Base-by-base conservation (phyloP, 768 basidiomycete genomes). In the Pluteus cervinus region DNA sequence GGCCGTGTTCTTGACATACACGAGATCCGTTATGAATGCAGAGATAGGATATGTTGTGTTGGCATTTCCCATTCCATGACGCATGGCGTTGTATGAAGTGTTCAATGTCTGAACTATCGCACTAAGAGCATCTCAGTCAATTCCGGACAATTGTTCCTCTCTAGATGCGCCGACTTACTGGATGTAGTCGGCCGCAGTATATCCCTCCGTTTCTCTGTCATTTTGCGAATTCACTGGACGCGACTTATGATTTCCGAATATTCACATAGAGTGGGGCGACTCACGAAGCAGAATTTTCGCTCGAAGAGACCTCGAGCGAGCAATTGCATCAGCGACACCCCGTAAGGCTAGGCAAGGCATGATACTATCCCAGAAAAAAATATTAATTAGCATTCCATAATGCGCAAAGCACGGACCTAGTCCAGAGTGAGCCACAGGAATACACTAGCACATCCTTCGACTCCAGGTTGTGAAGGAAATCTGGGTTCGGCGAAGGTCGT, bases 401-500 rank as follows among this genome's bases (percentile, higher is more conserved):
- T 20, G 9, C 17, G 29, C 12, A 5, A 25, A 20, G 12, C 33
- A 29, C 68, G 34, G 37, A 81, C 88, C 86, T 90, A 10, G 92
- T 97, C 89, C 89, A 97, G 6, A 97, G 64, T 2, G 91, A 94
- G 4, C 92, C 92, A 53, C 91, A 92, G 3, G 89, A 92, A 55
- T 94, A 96, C 2, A 97, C 79, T 20, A 97, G 63, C 2, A 84
- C 64, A 45, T 86, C 76, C 39, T 73, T 73, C 21, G 68, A 61
- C 3, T 61, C 58, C 7, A 94, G 62, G 36, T 74, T 72, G 9
- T 73, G 58, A 34, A 97, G 53, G 52, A 81, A 89, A 29, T 86
- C 86, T 2, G 80, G 75, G 55, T 93, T 94, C 0, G 92, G 90
- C 28, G 75, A 68, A 12, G 92, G 92, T 51, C 86, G 80, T n/a